Evolutionary conservation across 129 eudicot genomes (phyloP).

Genomic region (Flaveria ramosissima): DNA sequence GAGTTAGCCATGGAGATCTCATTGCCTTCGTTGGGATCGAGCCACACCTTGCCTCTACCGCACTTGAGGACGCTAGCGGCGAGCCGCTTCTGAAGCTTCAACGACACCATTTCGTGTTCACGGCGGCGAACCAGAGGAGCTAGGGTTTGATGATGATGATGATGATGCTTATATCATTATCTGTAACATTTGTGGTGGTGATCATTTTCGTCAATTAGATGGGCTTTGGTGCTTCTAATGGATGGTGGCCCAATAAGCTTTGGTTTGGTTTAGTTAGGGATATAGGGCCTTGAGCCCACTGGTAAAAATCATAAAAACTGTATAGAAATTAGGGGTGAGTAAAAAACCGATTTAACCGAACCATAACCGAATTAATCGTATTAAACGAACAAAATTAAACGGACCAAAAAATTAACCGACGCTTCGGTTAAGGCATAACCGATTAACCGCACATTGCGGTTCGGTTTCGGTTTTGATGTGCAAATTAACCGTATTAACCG

Average conservation of each 20-base stretch:
- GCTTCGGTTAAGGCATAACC: too few species aligned
- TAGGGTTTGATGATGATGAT: conserved; percentile 35
- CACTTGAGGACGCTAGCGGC: conserved; percentile 66
- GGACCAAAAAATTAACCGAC: too few species aligned
- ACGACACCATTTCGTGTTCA: conserved; percentile 46
- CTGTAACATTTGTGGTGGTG: background rate
- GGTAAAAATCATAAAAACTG: too few species aligned
- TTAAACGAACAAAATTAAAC: too few species aligned
- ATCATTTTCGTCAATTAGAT: background rate
- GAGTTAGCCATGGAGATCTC: conserved; percentile 65
- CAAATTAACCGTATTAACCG: too few species aligned
- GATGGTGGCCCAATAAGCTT: conserved; percentile 16
- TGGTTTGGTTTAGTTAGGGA: background rate
- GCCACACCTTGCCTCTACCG: conserved; percentile 60
- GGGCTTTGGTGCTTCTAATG: background rate
- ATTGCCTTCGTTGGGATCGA: conserved; percentile 59
- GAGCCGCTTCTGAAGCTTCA: conserved; percentile 61
- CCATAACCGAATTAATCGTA: too few species aligned
- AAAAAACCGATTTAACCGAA: too few species aligned
- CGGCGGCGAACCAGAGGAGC: conserved; percentile 20
- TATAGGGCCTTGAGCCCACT: too few species aligned
- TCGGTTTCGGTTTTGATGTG: too few species aligned
- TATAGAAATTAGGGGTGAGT: too few species aligned
- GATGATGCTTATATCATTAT: conserved; percentile 6
- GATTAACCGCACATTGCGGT: too few species aligned